Conservation (phyloP, 2,329 filamentous ascomycete species). For the Epichloe uncinata region DNA sequence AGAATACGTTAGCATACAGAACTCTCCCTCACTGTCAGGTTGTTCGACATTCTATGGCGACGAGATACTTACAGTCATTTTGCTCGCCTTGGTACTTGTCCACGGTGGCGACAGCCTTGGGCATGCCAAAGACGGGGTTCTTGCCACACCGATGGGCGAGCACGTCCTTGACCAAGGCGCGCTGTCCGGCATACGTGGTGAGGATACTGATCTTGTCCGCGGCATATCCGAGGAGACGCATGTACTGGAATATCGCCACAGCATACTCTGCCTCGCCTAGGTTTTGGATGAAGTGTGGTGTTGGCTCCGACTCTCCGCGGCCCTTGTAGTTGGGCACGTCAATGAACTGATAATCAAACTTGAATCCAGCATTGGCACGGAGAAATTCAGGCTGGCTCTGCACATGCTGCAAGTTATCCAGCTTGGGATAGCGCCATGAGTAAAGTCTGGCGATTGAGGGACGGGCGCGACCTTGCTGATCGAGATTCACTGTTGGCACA, state of each 20-base stretch:
- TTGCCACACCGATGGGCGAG: slow-evolving; percentile 69
- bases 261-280: slow-evolving; percentile 94
- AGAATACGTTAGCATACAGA: background rate
- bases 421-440: slow-evolving; percentile 76
- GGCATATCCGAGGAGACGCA: slow-evolving; percentile 89
- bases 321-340: slow-evolving; percentile 90
- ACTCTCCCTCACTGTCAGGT: no score
- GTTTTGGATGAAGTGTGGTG: slow-evolving; percentile 92
- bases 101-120: slow-evolving; percentile 82
- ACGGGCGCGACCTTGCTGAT: slow-evolving; percentile 85
- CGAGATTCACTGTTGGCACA: slow-evolving; percentile 79
- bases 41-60: no score
- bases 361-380: slow-evolving; percentile 79
- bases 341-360: slow-evolving; percentile 93
- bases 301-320: slow-evolving; percentile 74
- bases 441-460: slow-evolving; percentile 81
- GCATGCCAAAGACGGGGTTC: slow-evolving; percentile 77
- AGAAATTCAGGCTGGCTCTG: slow-evolving; percentile 57
- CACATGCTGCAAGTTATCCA: slow-evolving; percentile 69
- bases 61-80: slow-evolving; percentile 73
- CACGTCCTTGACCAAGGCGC: slow-evolving; percentile 78
- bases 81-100: slow-evolving; percentile 99
- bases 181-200: slow-evolving; percentile 86
- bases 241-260: slow-evolving; percentile 91
- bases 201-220: slow-evolving; percentile 74